These are phyloP conservation scores for Spathaspora boniae DNA, from an alignment of 805 yeast species.

Conservation along the genomic window DNA sequence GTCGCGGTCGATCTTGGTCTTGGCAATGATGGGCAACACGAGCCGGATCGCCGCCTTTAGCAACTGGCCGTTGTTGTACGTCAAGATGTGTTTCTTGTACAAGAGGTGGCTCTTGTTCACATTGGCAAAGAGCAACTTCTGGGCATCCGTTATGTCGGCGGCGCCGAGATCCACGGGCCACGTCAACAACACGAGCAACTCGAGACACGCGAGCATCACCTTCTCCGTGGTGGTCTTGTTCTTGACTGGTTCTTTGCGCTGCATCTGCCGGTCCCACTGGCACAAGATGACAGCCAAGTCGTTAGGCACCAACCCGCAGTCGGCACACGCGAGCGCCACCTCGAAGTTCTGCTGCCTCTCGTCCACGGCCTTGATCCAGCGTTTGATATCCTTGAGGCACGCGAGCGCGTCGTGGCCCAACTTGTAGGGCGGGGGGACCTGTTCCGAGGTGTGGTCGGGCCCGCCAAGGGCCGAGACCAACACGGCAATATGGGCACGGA, in stretches of 20 bases:
- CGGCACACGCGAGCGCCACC: slow-evolving; percentile 86
- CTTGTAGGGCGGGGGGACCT: slow-evolving; percentile 54
- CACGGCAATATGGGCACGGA: slow-evolving; percentile 73
- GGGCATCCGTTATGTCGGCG: slow-evolving; percentile 55
- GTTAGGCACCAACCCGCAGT: slow-evolving; percentile 64
- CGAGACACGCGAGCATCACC: slow-evolving; percentile 69
- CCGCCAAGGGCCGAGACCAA: slow-evolving; percentile 92
- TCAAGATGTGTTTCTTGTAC: slow-evolving; percentile 68
- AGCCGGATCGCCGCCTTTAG: slow-evolving; percentile 68
- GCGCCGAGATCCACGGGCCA: slow-evolving; percentile 75
- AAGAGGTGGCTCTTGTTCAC: slow-evolving; percentile 62
- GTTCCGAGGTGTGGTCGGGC: slow-evolving; percentile 52
- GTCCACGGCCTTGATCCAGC: slow-evolving; percentile 85
- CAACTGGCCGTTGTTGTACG: slow-evolving; percentile 55
- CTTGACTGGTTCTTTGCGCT: slow-evolving; percentile 26
- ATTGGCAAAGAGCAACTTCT: slow-evolving; percentile 53
- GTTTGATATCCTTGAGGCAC: slow-evolving; percentile 80
- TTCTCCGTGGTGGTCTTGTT: slow-evolving; percentile 44
- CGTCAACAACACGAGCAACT: slow-evolving; percentile 76
- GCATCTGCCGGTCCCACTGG: slow-evolving; percentile 58
- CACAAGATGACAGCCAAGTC: slow-evolving; percentile 75
- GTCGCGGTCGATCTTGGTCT: slow-evolving; percentile 53
- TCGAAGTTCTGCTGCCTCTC: slow-evolving; percentile 66
- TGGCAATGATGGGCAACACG: slow-evolving; percentile 57
- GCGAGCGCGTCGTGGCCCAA: slow-evolving; percentile 87